Base-by-base conservation (phyloP, 495 filamentous ascomycete species). In the Talaromyces trachyspermus region DNA sequence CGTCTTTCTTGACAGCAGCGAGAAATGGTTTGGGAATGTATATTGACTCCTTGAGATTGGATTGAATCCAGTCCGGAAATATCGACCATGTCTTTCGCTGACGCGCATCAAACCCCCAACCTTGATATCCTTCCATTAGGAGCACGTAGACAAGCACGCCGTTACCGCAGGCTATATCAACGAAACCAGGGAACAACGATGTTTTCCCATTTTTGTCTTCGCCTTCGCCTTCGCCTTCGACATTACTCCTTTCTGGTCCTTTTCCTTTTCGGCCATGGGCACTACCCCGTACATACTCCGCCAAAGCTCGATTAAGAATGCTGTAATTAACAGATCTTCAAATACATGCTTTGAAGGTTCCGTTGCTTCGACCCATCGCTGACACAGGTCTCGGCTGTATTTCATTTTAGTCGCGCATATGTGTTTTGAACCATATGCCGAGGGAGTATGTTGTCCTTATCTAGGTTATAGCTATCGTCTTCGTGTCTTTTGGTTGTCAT, bases 131-230 rank as follows among this genome's bases (percentile, higher is more conserved):
- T 68, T 97, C 89, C 54, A 75, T 70, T 8, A 83, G 67, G 4
- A 97, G 77, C 26, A 97, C 77, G 54, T 91, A 78, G 9, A 95
- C 86, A n/a, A 98, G 76, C 1, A 97, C 75, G 11, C 92, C 92
- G 58, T 96, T 97, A 4, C 92, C 92, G 57, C 92, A 97, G 12
- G 89, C 92, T 38, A 98, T 84, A 58, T 97, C 94, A 8, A 96
- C 86, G 56, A 98, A 98, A 4, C 91, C 89, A 1, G 88, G 87
- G 55, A 95, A 95, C 1, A 14, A 17, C 0, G 29, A 19, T n/a
- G n/a, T n/a, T n/a, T n/a, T n/a, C n/a, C n/a, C n/a, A n/a, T n/a
- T n/a, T n/a, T n/a, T n/a, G n/a, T 44, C 50, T 52, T 24, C 25
- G 40, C 5, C 26, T 17, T 36, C 3, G 19, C 26, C 22, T 49